Conservation (phyloP, 345 rosid genomes). For the Nasturtium officinale region DNA sequence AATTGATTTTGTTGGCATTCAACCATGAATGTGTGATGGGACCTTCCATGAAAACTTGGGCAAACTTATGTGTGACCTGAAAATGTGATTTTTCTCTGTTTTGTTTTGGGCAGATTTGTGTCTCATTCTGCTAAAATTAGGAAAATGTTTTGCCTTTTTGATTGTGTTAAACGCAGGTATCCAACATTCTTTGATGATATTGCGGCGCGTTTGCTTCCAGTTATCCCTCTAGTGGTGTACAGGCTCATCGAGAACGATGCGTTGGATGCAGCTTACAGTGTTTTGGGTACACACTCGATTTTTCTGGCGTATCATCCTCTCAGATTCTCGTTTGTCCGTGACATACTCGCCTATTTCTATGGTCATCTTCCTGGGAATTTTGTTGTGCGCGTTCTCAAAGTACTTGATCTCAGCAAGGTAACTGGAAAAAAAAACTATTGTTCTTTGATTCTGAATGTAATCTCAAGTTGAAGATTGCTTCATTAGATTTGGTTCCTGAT, state of each 20-base stretch:
- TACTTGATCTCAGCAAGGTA: conserved; percentile 92
- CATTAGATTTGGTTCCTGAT: conserved; percentile 7
- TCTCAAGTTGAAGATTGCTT: not conserved
- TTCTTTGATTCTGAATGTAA: not conserved
- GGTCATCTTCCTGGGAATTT: conserved; percentile 89
- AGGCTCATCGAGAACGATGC: conserved; percentile 94
- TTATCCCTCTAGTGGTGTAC: conserved; percentile 88
- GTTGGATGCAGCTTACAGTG: conserved; percentile 69
- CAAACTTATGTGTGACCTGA: conserved; percentile 20
- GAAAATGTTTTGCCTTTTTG: not conserved
- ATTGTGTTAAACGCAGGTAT: conserved; percentile 58
- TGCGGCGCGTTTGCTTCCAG: conserved; percentile 88
- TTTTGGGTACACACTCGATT: conserved; percentile 58
- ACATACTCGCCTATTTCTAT: conserved; percentile 92
- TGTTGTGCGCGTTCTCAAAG: conserved; percentile 66
- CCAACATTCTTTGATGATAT: conserved; percentile 97
- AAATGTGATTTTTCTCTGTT: not conserved
- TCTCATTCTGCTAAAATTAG: conserved; percentile 3
- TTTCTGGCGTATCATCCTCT: conserved; percentile 85
- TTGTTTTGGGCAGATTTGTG: not conserved
- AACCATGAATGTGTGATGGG: conserved; percentile 11
- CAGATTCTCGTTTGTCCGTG: conserved; percentile 94
- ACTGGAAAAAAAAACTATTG: not conserved
- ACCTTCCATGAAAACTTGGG: conserved; percentile 18
- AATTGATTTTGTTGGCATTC: conserved; percentile 13